These are phyloP conservation scores for Inga oerstediana DNA, from an alignment of 306 rosid species.

Conservation along the genomic window DNA sequence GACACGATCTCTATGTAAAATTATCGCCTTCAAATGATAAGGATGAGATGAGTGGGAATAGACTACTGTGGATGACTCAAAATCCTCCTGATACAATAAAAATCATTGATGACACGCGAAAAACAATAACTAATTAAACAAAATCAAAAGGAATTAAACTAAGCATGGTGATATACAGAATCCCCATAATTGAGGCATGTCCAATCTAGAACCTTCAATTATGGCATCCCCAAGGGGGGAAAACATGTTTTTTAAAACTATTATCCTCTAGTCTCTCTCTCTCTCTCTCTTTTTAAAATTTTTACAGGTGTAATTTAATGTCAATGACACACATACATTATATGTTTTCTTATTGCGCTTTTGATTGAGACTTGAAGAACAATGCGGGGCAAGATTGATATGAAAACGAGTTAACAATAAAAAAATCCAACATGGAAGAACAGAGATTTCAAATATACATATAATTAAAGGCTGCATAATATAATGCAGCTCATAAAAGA, in stretches of 20 bases:
- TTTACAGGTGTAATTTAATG: constrained; percentile 27
- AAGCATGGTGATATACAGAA: constrained; percentile 26
- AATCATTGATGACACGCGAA: not conserved
- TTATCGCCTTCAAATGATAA: not conserved
- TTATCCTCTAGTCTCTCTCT: not conserved
- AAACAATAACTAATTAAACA: not conserved
- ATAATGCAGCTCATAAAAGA: constrained; percentile 40
- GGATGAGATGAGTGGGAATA: not conserved
- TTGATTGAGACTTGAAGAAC: constrained; percentile 48
- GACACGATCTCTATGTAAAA: not conserved
- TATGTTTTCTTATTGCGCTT: constrained; percentile 23
- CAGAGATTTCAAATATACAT: constrained; percentile 35
- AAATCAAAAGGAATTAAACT: constrained; percentile 5
- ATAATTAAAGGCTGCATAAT: constrained; percentile 32
- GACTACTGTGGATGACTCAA: not conserved
- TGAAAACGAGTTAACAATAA: constrained; percentile 41
- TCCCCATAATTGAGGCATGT: constrained; percentile 39
- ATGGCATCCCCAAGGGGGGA: constrained; percentile 16
- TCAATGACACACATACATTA: constrained; percentile 9
- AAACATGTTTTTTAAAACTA: constrained; percentile 1
- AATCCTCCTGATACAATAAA: not conserved
- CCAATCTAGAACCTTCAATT: constrained; percentile 23
- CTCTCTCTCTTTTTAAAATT: not conserved
- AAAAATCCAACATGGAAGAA: constrained; percentile 50
- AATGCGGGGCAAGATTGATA: constrained; percentile 32